A percentile compares a stretch with the other conserved stretches of the same genome.
Conservation (phyloP, 129 eudicot genomes). For the Ambrosia trifida region DNA sequence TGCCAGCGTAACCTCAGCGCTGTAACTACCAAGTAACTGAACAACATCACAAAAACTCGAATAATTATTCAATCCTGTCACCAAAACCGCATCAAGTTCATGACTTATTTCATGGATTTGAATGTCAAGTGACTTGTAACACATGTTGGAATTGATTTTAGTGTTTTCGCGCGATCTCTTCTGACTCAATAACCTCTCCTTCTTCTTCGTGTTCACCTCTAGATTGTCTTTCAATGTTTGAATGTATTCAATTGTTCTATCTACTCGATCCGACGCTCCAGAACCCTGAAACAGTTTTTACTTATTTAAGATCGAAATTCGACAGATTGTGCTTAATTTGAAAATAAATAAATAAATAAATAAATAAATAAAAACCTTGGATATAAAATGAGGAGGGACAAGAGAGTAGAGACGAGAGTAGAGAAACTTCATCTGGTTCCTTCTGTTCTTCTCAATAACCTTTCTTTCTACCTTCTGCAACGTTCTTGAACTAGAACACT, state of each 20-base stretch:
- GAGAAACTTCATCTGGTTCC: slow-evolving; percentile 3
- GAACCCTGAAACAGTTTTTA: slow-evolving; percentile 31
- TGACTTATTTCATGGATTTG: slow-evolving; percentile 50
- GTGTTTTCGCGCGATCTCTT: slow-evolving; percentile 27
- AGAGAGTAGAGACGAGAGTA: slow-evolving; percentile 8
- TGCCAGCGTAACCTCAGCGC: slow-evolving; percentile 47
- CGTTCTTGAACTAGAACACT: background rate
- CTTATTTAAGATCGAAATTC: background rate
- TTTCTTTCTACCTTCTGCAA: slow-evolving; percentile 3
- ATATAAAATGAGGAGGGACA: background rate
- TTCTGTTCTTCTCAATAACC: slow-evolving; percentile 15
- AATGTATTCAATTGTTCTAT: slow-evolving; percentile 65
- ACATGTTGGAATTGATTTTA: background rate
- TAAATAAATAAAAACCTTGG: background rate
- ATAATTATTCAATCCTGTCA: slow-evolving; percentile 38
- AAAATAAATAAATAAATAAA: background rate
- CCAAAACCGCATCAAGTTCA: slow-evolving; percentile 41
- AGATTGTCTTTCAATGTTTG: slow-evolving; percentile 38
- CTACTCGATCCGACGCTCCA: slow-evolving; percentile 55
- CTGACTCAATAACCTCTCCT: slow-evolving; percentile 32
- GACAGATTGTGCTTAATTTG: no score
- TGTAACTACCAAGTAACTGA: slow-evolving; percentile 33
- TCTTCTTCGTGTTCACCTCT: slow-evolving; percentile 45
- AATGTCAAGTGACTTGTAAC: slow-evolving; percentile 15
- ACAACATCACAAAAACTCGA: slow-evolving; percentile 37